Percentiles rank a stretch among this genome's conserved stretches.
Conservation (phyloP, 805 yeast species). For the Lachancea sp. region DNA sequence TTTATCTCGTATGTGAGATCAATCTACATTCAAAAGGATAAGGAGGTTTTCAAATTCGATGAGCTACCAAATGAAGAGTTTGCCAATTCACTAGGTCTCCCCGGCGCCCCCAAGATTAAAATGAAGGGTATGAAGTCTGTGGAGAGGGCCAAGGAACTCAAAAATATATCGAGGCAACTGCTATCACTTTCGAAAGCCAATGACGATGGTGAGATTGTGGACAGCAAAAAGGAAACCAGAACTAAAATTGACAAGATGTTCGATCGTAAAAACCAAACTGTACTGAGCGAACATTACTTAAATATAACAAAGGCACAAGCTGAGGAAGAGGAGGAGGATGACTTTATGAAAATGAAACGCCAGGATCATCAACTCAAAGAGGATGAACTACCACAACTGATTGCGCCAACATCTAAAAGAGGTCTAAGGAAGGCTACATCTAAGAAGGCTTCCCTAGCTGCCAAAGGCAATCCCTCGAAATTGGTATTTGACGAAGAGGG, state of each 20-base stretch:
- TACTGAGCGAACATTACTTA: slow-evolving; percentile 80
- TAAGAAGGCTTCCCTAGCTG: slow-evolving; percentile 61
- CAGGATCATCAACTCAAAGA: slow-evolving; percentile 64
- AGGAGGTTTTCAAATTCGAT: slow-evolving; percentile 73
- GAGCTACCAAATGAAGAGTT: slow-evolving; percentile 73
- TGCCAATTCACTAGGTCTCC: slow-evolving; percentile 86
- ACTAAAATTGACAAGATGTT: slow-evolving; percentile 95
- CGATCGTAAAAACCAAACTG: slow-evolving; percentile 88
- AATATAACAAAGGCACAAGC: slow-evolving; percentile 52
- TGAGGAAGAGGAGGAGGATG: slow-evolving; percentile 45
- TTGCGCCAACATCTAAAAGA: slow-evolving; percentile 71
- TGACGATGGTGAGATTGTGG: slow-evolving; percentile 56
- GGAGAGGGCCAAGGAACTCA: slow-evolving; percentile 55
- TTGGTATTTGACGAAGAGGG: slow-evolving; percentile 93
- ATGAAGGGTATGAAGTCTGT: slow-evolving; percentile 45
- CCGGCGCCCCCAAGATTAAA: slow-evolving; percentile 93
- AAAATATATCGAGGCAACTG: slow-evolving; percentile 74
- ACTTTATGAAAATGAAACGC: slow-evolving; percentile 76
- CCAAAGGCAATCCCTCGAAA: slow-evolving; percentile 67
- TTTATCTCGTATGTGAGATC: slow-evolving; percentile 87
- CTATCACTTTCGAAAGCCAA: slow-evolving; percentile 47
- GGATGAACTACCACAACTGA: slow-evolving; percentile 55
- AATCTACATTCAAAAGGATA: slow-evolving; percentile 78
- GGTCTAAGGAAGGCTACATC: slow-evolving; percentile 80
- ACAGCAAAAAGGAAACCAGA: slow-evolving; percentile 42